Percentiles rank a stretch among this genome's conserved stretches.
Evolutionary conservation across 106 monocot species (phyloP).

Genomic region (Dioscorea zingiberensis): DNA sequence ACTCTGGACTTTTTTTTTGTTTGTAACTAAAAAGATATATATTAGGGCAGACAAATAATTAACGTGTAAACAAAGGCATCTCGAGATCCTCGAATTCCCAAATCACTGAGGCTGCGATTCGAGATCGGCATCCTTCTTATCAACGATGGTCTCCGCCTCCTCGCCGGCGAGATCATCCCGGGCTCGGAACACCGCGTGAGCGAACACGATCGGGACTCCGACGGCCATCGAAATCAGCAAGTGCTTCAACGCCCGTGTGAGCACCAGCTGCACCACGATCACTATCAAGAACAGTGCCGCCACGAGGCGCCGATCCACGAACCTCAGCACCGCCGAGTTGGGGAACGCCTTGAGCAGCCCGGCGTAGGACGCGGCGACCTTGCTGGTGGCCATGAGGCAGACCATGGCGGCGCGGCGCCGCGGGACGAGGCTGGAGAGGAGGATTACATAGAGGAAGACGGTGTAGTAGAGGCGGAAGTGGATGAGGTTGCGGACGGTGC

Average conservation of each 20-base stretch:
- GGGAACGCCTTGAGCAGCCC: slow-evolving; percentile 16
- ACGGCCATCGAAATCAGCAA: slow-evolving; percentile 6
- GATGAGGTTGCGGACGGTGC: slow-evolving; percentile 17
- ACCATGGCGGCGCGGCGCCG: slow-evolving; percentile 8
- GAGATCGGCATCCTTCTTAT: slow-evolving; percentile 6
- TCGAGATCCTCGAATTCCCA: neutral
- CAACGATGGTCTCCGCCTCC: neutral
- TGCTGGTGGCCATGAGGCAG: slow-evolving; percentile 13
- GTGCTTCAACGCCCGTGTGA: slow-evolving; percentile 14
- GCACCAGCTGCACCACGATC: slow-evolving; percentile 19
- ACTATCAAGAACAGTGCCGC: slow-evolving; percentile 10
- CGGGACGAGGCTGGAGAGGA: slow-evolving; percentile 16
- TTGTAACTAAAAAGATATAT: too few relatives aligned
- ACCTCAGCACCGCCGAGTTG: slow-evolving; percentile 4
- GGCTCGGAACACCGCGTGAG: slow-evolving; percentile 13
- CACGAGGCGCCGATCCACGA: slow-evolving; percentile 2
- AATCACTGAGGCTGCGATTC: slow-evolving; percentile 8
- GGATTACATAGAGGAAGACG: slow-evolving; percentile 13
- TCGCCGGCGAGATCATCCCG: slow-evolving; percentile 13
- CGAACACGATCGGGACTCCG: slow-evolving; percentile 9
- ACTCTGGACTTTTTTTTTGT: too few relatives aligned
- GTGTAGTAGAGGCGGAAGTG: slow-evolving; percentile 19
- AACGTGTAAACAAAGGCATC: neutral
- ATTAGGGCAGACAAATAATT: slow-evolving; percentile 1
- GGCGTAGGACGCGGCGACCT: slow-evolving; percentile 4